These are phyloP conservation scores for Zalerion maritima DNA, from an alignment of 495 filamentous ascomycete species.

Conservation along the genomic window DNA sequence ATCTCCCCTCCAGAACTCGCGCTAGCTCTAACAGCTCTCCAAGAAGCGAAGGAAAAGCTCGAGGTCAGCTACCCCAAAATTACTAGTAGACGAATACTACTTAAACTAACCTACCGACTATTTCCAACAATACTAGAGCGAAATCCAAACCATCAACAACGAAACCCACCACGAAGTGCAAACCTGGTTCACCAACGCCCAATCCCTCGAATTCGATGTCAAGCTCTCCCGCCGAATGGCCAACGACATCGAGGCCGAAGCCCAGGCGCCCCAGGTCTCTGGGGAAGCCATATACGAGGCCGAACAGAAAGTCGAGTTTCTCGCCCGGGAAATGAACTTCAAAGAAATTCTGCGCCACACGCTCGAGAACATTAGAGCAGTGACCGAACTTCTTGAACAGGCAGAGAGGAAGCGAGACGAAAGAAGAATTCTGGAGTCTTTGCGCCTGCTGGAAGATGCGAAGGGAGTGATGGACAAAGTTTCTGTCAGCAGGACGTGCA, in stretches of 20 bases:
- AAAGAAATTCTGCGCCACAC: conserved; percentile 51
- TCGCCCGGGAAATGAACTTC: conserved; percentile 63
- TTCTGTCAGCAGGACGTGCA: conserved; percentile 28
- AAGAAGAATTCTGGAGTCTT: conserved; percentile 32
- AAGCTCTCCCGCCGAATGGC: conserved; percentile 55
- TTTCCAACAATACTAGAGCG: conserved; percentile 29
- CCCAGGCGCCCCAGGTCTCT: conserved; percentile 48
- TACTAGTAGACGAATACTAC: conserved; percentile 1
- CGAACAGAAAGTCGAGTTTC: conserved; percentile 51
- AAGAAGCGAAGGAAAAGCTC: conserved; percentile 48
- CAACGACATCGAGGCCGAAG: conserved; percentile 56
- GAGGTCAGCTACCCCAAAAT: conserved; percentile 34
- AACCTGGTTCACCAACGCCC: conserved; percentile 70
- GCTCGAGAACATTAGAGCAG: conserved; percentile 42
- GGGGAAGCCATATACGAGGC: conserved; percentile 47
- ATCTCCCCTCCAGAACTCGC: conserved; percentile 44
- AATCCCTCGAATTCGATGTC: conserved; percentile 71
- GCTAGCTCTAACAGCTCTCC: conserved; percentile 47
- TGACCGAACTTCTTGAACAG: conserved; percentile 35
- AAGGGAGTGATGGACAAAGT: conserved; percentile 17
- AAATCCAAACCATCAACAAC: conserved; percentile 58
- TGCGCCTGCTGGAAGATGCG: conserved; percentile 36
- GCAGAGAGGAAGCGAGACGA: conserved; percentile 35
- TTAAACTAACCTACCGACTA: no score
- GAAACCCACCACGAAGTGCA: conserved; percentile 64